A percentile compares a stretch with the other conserved stretches of the same genome.
These are phyloP conservation scores for Platanus orientalis DNA, from an alignment of 164 flowering plant genomes.

Conservation along the genomic window DNA sequence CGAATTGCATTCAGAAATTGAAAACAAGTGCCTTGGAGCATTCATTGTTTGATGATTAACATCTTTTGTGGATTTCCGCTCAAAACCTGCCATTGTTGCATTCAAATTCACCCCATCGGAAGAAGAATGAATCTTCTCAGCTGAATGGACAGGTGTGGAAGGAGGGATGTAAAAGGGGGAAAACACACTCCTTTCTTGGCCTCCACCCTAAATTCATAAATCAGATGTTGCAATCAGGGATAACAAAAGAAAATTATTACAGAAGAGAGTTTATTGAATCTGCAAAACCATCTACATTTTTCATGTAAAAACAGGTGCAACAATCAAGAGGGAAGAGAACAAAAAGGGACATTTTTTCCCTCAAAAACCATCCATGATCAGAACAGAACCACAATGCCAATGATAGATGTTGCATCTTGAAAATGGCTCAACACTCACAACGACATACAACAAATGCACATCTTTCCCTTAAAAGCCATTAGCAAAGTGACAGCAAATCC, in stretches of 20 bases:
- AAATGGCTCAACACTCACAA: no score
- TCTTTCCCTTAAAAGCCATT: no score
- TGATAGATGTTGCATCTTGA: no score
- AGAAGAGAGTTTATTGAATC: no score
- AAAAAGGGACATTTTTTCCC: no score
- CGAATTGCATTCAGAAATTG: slow-evolving; percentile 17
- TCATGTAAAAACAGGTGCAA: neutral
- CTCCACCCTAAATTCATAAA: slow-evolving; percentile 25
- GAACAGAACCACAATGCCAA: no score
- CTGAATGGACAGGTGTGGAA: slow-evolving; percentile 12
- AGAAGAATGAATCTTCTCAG: slow-evolving; percentile 29
- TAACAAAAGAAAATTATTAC: neutral
- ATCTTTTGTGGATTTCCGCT: slow-evolving; percentile 12
- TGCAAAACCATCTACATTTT: neutral
- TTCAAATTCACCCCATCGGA: slow-evolving; percentile 15
- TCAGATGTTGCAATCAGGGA: neutral
- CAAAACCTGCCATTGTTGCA: slow-evolving; percentile 7
- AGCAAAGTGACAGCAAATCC: no score
- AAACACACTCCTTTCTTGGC: slow-evolving; percentile 21
- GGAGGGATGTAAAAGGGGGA: slow-evolving; percentile 20
- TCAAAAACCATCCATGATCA: no score
- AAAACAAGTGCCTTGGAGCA: no score
- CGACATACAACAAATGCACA: no score
- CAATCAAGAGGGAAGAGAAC: neutral
- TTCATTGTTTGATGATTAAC: slow-evolving; percentile 13